A percentile compares a stretch with the other conserved stretches of the same genome.
Evolutionary conservation across 1,284 basidiomycete genomes (phyloP).

Genomic region (Rhodotorula sp.): DNA sequence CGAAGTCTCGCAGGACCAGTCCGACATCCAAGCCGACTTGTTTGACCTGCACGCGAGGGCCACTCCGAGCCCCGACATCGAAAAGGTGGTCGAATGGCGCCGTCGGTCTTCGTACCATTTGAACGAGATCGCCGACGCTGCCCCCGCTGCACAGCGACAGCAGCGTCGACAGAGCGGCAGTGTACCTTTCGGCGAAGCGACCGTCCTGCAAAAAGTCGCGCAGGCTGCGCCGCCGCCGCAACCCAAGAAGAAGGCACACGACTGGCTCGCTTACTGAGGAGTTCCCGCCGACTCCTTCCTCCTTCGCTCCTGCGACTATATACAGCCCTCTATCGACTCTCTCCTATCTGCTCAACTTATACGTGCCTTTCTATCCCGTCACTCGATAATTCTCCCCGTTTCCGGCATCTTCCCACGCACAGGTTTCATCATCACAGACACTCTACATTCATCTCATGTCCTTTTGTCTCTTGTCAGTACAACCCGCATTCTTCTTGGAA

Average conservation of each 20-base stretch:
- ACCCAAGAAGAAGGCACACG: slow-evolving; percentile 13
- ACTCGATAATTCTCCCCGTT: background rate
- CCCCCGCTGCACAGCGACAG: background rate
- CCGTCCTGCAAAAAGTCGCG: background rate
- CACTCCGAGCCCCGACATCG: background rate
- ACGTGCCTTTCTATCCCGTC: background rate
- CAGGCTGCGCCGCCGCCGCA: background rate
- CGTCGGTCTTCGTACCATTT: background rate
- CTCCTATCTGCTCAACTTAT: background rate
- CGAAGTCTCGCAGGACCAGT: slow-evolving; percentile 16
- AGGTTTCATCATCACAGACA: background rate
- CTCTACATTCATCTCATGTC: background rate
- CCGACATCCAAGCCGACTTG: background rate
- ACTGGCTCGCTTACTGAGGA: slow-evolving; percentile 24
- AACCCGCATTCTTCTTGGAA: too few species aligned
- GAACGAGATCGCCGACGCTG: background rate
- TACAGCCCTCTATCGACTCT: background rate
- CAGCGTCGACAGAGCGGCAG: background rate
- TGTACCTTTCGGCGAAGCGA: background rate
- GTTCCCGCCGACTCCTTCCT: background rate
- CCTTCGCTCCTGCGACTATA: background rate
- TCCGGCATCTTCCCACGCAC: background rate
- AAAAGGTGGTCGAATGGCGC: slow-evolving; percentile 21
- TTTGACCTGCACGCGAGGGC: background rate
- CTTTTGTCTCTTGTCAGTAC: too few species aligned